Evolutionary conservation across 805 yeast species (phyloP), one percentile per base, ranked within the genome.

Genomic region (Wickerhamiella domercqiae): DNA sequence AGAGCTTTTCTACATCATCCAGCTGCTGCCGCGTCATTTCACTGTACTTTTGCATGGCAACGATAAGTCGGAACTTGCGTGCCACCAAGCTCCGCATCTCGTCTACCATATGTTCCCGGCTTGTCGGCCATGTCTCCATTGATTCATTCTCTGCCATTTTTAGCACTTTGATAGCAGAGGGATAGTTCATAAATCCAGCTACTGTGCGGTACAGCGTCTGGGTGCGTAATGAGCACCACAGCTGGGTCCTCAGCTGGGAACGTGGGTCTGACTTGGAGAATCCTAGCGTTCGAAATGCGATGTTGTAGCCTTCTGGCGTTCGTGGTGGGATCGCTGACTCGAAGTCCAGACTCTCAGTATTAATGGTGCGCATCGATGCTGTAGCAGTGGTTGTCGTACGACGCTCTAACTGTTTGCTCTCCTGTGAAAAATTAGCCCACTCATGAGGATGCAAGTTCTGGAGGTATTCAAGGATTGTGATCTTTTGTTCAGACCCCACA

Each of bases 201-300:
- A 81, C 65, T 0, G 95, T 83, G 29, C 94, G 62, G 51, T 76
- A 84, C 38, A 83, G 61, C 0, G 94, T 83, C 52, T 83, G 95
- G 2, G 81, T 71, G 49, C 94, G 64, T 38, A 79, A 58, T 0
- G 94, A 80, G 0, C 93, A 80, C 95, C 95, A 83, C 2, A 82
- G 67, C 50, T 94, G 64, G 0, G 94, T 82, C 53, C 93, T 61
- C 44, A 78, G 52, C 1, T 51, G 48, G 7, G 48, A 47, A 30
- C 40, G 41, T 1, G 53, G 51, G 13, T 44, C 44, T 3, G 48
- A 35, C 1, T 48, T 30, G 1, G 37, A 37, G 32, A 50, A 50
- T 5, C 53, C 53, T 6, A 50, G 34, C 21, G 38, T 39, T 16
- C 40, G 28, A 4, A 39, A 26, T 1, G 46, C 46, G 3, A 43